Percentiles rank a stretch among this genome's conserved stretches.
Evolutionary conservation across 768 basidiomycete genomes (phyloP).

Genomic region (Pleurotus salmoneostramineus): DNA sequence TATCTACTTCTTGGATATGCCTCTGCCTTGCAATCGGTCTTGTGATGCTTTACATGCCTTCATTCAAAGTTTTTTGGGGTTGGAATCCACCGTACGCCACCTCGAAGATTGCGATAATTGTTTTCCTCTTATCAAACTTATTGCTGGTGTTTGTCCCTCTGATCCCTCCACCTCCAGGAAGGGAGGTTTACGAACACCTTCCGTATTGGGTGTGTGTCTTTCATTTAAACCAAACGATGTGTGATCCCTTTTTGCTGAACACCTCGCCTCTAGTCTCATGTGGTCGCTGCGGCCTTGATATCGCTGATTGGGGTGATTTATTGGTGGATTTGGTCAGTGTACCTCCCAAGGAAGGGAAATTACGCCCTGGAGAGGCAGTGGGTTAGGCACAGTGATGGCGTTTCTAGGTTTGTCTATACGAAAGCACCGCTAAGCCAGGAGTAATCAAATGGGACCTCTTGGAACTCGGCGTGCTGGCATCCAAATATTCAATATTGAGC

Average conservation of each 20-base stretch:
- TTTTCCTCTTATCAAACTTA: constrained; percentile 64
- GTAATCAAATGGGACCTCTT: no score
- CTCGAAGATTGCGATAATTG: constrained; percentile 38
- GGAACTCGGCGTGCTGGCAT: no score
- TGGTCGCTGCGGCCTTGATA: constrained; percentile 39
- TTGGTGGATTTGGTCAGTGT: constrained; percentile 51
- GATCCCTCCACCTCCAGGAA: constrained; percentile 17
- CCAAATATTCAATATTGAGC: no score
- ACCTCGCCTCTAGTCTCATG: constrained; percentile 23
- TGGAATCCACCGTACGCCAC: constrained; percentile 70
- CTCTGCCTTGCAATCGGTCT: constrained; percentile 57
- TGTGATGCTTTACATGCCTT: constrained; percentile 52
- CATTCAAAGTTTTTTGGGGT: constrained; percentile 31
- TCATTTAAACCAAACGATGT: not conserved
- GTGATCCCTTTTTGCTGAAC: not conserved
- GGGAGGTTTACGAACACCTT: constrained; percentile 44
- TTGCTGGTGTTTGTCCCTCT: constrained; percentile 54
- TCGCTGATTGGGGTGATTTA: constrained; percentile 48
- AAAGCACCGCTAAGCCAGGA: not conserved
- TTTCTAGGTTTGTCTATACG: not conserved
- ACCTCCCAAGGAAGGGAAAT: constrained; percentile 39
- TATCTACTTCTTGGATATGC: constrained; percentile 51
- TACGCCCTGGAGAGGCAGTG: constrained; percentile 38
- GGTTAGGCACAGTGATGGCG: constrained; percentile 46
- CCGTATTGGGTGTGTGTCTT: constrained; percentile 64